A percentile compares a stretch with the other conserved stretches of the same genome.
Evolutionary conservation across 2,329 filamentous ascomycete genomes (phyloP).

Genomic region (Hortaea sp.): DNA sequence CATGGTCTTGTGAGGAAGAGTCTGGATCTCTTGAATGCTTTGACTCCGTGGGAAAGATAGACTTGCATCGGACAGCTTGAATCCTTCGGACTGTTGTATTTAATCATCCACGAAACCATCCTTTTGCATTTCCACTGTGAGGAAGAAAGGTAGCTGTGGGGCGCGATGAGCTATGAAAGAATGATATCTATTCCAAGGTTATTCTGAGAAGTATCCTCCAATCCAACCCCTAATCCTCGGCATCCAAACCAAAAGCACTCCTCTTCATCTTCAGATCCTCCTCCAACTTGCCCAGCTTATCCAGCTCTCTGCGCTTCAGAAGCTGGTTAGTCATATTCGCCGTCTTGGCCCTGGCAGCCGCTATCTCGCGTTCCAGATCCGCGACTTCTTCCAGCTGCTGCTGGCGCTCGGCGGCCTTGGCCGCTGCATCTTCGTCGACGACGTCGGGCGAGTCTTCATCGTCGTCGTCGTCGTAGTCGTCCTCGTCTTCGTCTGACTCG

Average conservation of each 20-base stretch:
- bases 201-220: too few relatives aligned
- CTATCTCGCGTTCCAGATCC: slow-evolving; percentile 43
- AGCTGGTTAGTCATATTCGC: slow-evolving; percentile 36
- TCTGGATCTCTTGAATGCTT: too few relatives aligned
- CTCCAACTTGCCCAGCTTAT: slow-evolving; percentile 41
- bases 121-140: too few relatives aligned
- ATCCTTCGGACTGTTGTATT: too few relatives aligned
- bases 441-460: slow-evolving; percentile 32
- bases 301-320: slow-evolving; percentile 39
- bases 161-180: too few relatives aligned
- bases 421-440: slow-evolving; percentile 44
- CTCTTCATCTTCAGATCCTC: slow-evolving; percentile 47
- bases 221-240: slow-evolving; percentile 8
- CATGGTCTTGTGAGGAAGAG: too few relatives aligned
- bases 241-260: slow-evolving; percentile 27
- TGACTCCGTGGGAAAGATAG: too few relatives aligned
- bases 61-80: too few relatives aligned
- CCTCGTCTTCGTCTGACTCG: slow-evolving; percentile 11
- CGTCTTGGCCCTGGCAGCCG: slow-evolving; percentile 26
- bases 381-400: slow-evolving; percentile 44
- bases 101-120: too few relatives aligned
- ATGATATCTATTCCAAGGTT: too few relatives aligned
- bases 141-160: too few relatives aligned
- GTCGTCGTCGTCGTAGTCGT: slow-evolving; percentile 28
- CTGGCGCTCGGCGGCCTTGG: slow-evolving; percentile 36